Percentiles rank a stretch among this genome's conserved stretches.
phyloP scores from a whole-genome alignment of 2,329 filamentous ascomycete genomes.

The Calonectria naviculata region DNA sequence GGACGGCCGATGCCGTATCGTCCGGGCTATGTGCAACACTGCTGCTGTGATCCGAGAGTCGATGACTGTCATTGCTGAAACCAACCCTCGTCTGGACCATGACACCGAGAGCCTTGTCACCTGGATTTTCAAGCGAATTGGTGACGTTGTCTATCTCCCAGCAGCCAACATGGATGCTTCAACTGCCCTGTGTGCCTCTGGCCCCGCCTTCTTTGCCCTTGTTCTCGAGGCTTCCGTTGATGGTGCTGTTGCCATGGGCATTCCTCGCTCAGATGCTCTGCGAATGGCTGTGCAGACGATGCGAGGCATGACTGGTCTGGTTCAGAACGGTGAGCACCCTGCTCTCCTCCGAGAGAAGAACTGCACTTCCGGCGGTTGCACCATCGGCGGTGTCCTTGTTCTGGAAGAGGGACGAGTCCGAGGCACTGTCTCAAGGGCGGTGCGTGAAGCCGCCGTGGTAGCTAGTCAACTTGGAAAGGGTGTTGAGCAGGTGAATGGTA shows the following conservation, averaged over 20 bases:
- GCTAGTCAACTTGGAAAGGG: slow-evolving; percentile 69
- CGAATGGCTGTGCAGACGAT: slow-evolving; percentile 85
- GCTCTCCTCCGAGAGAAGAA: slow-evolving; percentile 81
- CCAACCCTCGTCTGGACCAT: slow-evolving; percentile 66
- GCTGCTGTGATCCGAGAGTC: slow-evolving; percentile 81
- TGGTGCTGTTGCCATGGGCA: slow-evolving; percentile 81
- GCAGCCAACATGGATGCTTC: slow-evolving; percentile 76
- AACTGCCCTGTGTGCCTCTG: slow-evolving; percentile 80
- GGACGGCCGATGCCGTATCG: slow-evolving; percentile 69
- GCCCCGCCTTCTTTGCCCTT: slow-evolving; percentile 80
- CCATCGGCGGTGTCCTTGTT: slow-evolving; percentile 78
- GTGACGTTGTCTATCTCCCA: slow-evolving; percentile 76
- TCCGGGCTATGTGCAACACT: slow-evolving; percentile 88
- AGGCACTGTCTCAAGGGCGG: slow-evolving; percentile 73
- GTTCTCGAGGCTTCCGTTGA: slow-evolving; percentile 82
- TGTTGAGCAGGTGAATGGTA: slow-evolving; percentile 51
- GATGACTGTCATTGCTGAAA: slow-evolving; percentile 83
- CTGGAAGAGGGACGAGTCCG: slow-evolving; percentile 79
- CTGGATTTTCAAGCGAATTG: slow-evolving; percentile 83
- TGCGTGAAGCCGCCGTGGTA: slow-evolving; percentile 77
- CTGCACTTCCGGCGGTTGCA: slow-evolving; percentile 82
- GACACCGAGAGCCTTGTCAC: slow-evolving; percentile 69
- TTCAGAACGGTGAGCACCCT: slow-evolving; percentile 79
- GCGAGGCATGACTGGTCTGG: slow-evolving; percentile 76
- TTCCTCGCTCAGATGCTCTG: slow-evolving; percentile 78